A percentile compares a stretch with the other conserved stretches of the same genome.
These are phyloP conservation scores for Flaveria floridana DNA, from an alignment of 140 eudicot genomes.

Conservation along the genomic window DNA sequence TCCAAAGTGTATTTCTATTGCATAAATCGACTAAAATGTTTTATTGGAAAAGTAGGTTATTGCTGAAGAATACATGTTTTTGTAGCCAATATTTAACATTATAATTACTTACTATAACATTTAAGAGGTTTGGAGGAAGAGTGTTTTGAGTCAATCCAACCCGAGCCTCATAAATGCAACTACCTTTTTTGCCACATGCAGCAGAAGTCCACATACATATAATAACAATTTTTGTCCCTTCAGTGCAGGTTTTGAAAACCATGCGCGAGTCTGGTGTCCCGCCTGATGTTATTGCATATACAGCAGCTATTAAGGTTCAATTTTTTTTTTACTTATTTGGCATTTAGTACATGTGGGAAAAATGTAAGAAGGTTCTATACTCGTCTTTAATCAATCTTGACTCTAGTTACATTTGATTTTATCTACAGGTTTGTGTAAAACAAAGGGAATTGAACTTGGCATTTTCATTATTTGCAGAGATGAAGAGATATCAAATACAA, in stretches of 20 bases:
- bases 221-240: constrained; percentile 37
- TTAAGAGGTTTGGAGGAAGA: background rate
- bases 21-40: background rate
- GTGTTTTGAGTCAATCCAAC: background rate
- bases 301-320: constrained; percentile 79
- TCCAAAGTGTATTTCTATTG: background rate
- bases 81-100: background rate
- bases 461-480: constrained; percentile 67
- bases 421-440: constrained; percentile 76
- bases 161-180: background rate
- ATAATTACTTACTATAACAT: background rate
- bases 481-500: constrained; percentile 69
- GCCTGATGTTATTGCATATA: constrained; percentile 88
- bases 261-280: constrained; percentile 73
- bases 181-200: background rate
- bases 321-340: constrained; percentile 4
- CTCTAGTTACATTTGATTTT: constrained; percentile 25
- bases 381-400: constrained; percentile 5
- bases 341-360: constrained; percentile 4
- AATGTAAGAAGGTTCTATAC: background rate
- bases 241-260: constrained; percentile 81
- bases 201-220: constrained; percentile 11
- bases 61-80: background rate
- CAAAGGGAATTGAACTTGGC: constrained; percentile 57
- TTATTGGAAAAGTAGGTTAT: background rate